Evolutionary conservation across 805 yeast species (phyloP), one percentile per base, ranked within the genome.

Genomic region (Zygotorulaspora florentina): DNA sequence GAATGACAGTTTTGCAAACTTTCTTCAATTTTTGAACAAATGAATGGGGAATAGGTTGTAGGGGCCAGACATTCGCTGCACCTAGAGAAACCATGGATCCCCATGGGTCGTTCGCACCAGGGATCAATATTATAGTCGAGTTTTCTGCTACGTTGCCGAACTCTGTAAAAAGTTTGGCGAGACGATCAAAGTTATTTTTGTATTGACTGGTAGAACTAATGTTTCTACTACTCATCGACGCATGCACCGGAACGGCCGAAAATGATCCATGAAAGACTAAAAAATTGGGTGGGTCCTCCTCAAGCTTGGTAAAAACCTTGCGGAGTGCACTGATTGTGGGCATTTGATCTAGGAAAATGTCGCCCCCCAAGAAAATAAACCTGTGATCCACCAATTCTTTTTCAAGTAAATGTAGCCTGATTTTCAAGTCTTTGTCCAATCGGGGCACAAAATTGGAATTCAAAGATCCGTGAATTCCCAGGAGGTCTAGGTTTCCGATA

Each of bases 21-120:
- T 88, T 72, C 28, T 75, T 77, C 30, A 91, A 66, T 48, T 93
- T 72, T 46, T 74, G 79, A 3, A 86, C 80, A 60, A 91, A 90
- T 2, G 84, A 67, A 20, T 72, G 69, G 0, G 98, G 96, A 2
- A 93, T 74, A 0, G 80, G 73, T 15, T 72, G 69, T 57, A 83
- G 85, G 0, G 99, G 99, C 81, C 87, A 81, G 8, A 74, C 51
- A 0, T 77, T 65, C 37, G 73, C 64, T 0, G 81, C 71, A 3
- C 91, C 89, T 40, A 83, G 72, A 1, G 85, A 75, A 39, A 75
- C 76, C 44, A 82, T 71, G 1, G 93, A 78, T 29, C 82, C 81
- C 97, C 98, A 93, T 0, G 96, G 96, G 66, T 93, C 99, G 54
- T 87, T 85, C 35, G 80, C 79, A 1, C 99, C 98, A 0, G 98